These are phyloP conservation scores for Aspergillus quadrilineatus DNA, from an alignment of 2,329 filamentous ascomycete genomes.

Conservation along the genomic window DNA sequence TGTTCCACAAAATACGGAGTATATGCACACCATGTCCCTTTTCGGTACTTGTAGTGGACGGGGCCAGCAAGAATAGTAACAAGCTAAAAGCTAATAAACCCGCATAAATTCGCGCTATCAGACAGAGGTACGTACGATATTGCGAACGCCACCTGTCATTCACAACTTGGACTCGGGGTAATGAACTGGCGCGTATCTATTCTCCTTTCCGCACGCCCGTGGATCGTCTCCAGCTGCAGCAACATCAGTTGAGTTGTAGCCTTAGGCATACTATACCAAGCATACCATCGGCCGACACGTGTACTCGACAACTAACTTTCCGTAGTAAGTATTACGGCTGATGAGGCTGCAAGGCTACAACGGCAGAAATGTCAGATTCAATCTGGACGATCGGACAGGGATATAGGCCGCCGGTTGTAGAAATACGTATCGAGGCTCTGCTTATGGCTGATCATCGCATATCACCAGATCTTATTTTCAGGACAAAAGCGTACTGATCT, in stretches of 20 bases:
- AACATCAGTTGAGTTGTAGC: background rate
- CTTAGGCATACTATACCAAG: background rate
- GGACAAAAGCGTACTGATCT: too few species aligned
- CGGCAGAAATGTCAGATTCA: constrained; percentile 1
- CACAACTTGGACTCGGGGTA: background rate
- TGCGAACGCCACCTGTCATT: constrained; percentile 6
- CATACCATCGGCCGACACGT: constrained; percentile 2
- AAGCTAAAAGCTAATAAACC: background rate
- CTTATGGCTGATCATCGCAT: background rate
- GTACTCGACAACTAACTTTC: constrained; percentile 2
- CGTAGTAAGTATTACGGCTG: background rate
- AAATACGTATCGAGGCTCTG: background rate
- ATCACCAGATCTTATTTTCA: background rate
- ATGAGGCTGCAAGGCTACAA: constrained; percentile 8
- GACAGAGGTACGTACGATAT: constrained; percentile 2
- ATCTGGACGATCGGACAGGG: background rate
- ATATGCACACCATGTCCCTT: background rate
- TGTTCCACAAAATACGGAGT: background rate
- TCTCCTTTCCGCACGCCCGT: background rate
- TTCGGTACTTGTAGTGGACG: background rate
- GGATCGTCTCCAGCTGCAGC: background rate
- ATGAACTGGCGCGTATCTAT: background rate
- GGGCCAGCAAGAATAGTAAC: constrained; percentile 3
- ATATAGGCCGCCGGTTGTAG: background rate
- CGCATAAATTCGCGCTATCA: background rate